phyloP scores from a whole-genome alignment of 2,329 filamentous ascomycete genomes.

The Xylaria digitata region DNA sequence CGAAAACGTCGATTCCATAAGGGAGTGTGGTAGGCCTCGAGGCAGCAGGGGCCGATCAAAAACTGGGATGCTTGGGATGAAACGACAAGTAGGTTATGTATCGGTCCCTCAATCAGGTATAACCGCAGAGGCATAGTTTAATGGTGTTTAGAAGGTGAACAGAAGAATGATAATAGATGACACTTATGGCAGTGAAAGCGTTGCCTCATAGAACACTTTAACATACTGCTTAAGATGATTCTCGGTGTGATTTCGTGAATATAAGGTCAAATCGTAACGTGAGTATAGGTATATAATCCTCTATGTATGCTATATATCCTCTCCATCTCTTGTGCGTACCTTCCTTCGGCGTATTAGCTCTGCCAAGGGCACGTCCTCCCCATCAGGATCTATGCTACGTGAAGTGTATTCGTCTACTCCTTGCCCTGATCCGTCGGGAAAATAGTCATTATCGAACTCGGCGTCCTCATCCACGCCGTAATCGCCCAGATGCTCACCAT shows the following conservation, averaged over 20 bases:
- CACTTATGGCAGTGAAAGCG: background rate
- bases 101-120: background rate
- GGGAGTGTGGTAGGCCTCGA: background rate
- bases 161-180: slow-evolving; percentile 17
- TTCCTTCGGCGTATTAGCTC: slow-evolving; percentile 72
- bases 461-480: slow-evolving; percentile 84
- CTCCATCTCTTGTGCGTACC: slow-evolving; percentile 49
- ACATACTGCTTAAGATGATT: background rate
- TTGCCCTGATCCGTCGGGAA: slow-evolving; percentile 46
- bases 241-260: background rate
- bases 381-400: slow-evolving; percentile 29
- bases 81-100: background rate
- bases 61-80: background rate
- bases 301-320: slow-evolving; percentile 44
- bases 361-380: slow-evolving; percentile 71
- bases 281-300: background rate
- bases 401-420: slow-evolving; percentile 42
- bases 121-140: slow-evolving; percentile 17
- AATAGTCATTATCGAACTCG: slow-evolving; percentile 56
- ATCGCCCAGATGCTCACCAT: slow-evolving; percentile 79
- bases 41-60: background rate
- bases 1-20: background rate
- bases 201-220: background rate
- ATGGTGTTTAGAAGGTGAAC: slow-evolving; percentile 19
- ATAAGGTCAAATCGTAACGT: background rate